Conservation (phyloP, 2,329 filamentous ascomycete species). For the Fusarium bactridioides region DNA sequence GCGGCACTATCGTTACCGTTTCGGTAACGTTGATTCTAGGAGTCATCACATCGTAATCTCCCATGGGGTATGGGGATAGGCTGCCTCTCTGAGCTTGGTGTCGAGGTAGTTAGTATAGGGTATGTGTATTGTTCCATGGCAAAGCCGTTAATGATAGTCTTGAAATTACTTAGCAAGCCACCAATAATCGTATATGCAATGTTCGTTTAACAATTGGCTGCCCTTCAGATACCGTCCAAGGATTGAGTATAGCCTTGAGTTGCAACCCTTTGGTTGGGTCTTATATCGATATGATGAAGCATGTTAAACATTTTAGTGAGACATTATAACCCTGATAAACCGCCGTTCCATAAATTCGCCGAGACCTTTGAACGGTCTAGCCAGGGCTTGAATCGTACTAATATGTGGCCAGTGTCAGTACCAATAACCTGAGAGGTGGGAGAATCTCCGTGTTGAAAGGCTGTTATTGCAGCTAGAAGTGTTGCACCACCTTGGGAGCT, state of each 20-base stretch:
- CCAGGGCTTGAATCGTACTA: not conserved
- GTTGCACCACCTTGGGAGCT: not conserved
- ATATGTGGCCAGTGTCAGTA: not conserved
- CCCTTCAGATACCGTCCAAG: too few species aligned
- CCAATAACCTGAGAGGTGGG: not conserved
- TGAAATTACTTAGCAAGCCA: not conserved
- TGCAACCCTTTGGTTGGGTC: not conserved
- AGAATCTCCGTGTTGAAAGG: not conserved
- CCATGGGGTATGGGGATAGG: not conserved
- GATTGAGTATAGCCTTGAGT: not conserved
- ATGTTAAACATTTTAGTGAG: not conserved
- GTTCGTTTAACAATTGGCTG: not conserved
- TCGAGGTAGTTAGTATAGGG: not conserved
- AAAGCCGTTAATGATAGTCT: not conserved
- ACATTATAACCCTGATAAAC: not conserved
- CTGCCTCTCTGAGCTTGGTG: constrained; percentile 2
- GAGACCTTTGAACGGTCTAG: not conserved
- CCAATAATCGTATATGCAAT: not conserved
- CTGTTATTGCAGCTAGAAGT: not conserved
- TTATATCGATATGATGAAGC: not conserved
- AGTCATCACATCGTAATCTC: constrained; percentile 22
- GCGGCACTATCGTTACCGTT: not conserved
- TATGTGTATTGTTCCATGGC: not conserved
- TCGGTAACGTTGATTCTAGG: not conserved
- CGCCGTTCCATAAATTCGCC: not conserved